Evolutionary conservation across 2,329 filamentous ascomycete species (phyloP).

Genomic region (Colletotrichum falcatum): DNA sequence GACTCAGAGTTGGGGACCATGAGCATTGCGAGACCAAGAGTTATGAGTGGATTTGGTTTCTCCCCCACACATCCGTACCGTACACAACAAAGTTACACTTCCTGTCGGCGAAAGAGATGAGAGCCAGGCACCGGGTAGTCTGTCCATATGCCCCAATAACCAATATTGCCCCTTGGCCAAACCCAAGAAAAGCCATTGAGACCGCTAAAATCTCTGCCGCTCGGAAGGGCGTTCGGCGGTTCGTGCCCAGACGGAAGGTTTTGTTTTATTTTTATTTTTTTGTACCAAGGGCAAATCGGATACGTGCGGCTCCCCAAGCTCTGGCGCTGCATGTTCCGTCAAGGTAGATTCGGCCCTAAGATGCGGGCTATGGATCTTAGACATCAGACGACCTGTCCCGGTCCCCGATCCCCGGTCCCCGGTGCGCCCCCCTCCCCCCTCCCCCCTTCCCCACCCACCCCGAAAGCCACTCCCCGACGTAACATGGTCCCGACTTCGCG

Average conservation of each 20-base stretch:
- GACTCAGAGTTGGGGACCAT: neutral
- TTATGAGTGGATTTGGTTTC: neutral
- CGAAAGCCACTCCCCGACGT: slow-evolving; percentile 11
- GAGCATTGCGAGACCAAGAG: too few species aligned
- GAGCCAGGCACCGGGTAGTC: neutral
- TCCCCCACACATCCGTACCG: neutral
- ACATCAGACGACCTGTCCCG: neutral
- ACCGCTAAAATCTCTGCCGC: neutral
- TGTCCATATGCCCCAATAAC: neutral
- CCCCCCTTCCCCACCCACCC: neutral
- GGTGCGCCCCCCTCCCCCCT: neutral
- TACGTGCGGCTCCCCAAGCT: neutral
- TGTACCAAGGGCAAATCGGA: neutral
- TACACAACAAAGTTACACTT: neutral
- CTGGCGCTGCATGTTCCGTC: neutral
- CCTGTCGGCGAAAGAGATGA: neutral
- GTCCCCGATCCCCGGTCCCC: slow-evolving; percentile 7
- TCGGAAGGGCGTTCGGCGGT: neutral
- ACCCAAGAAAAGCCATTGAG: neutral
- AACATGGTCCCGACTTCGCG: slow-evolving; percentile 28
- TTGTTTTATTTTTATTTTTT: too few species aligned
- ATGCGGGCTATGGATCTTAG: neutral
- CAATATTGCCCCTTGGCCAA: neutral
- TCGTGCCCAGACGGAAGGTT: neutral
- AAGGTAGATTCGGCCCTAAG: neutral